These are phyloP conservation scores for Clarkia xantiana DNA, from an alignment of 345 rosid species.

Conservation along the genomic window DNA sequence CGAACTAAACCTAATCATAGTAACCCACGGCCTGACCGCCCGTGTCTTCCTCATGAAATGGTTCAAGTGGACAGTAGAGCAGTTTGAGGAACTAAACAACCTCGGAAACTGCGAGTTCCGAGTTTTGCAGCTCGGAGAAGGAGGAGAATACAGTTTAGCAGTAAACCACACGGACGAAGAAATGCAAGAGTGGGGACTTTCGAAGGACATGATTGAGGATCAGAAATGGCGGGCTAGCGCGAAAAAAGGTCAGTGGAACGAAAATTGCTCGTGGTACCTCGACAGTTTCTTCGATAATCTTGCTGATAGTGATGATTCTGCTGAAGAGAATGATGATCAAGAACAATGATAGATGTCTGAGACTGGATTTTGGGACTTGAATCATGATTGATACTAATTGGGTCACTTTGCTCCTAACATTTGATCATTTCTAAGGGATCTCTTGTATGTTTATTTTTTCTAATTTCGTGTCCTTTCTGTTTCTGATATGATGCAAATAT, in stretches of 20 bases:
- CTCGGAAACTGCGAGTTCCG: conserved; percentile 57
- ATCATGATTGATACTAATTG: too few relatives aligned
- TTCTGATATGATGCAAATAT: too few relatives aligned
- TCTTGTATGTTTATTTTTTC: too few relatives aligned
- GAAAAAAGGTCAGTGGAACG: conserved; percentile 53
- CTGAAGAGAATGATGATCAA: conserved; percentile 5
- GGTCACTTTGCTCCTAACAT: too few relatives aligned
- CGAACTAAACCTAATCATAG: conserved; percentile 73
- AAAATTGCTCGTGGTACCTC: conserved; percentile 54
- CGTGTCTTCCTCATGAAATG: conserved; percentile 97
- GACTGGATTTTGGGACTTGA: too few relatives aligned
- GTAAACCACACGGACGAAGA: conserved; percentile 74
- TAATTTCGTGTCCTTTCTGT: too few relatives aligned
- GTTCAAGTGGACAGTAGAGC: conserved; percentile 95
- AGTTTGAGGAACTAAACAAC: conserved; percentile 67
- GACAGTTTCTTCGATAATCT: conserved; percentile 45
- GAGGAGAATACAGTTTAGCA: conserved; percentile 83
- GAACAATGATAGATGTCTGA: too few relatives aligned
- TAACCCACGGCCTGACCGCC: conserved; percentile 64
- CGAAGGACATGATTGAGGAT: conserved; percentile 73
- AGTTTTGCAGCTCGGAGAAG: conserved; percentile 67
- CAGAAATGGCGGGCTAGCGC: conserved; percentile 66
- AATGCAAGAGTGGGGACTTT: conserved; percentile 62
- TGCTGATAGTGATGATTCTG: conserved; percentile 23
- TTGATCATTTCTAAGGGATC: too few relatives aligned